These are phyloP conservation scores for Xylaria sp. DNA, from an alignment of 2,329 filamentous ascomycete species.

Conservation along the genomic window DNA sequence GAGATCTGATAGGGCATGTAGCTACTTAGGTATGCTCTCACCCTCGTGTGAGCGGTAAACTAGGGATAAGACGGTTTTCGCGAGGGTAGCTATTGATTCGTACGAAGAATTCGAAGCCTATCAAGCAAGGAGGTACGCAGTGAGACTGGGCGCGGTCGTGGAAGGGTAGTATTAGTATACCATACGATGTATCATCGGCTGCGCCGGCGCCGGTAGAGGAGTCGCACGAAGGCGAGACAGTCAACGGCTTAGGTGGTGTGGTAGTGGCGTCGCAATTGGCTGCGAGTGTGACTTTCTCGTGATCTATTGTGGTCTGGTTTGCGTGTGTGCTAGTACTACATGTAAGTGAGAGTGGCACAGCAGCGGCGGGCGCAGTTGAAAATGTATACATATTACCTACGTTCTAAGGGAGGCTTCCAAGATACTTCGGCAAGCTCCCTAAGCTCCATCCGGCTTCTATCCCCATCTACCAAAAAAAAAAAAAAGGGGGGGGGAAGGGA, in stretches of 20 bases:
- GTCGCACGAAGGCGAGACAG: conserved; percentile 1
- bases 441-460: too few species aligned
- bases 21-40: not conserved
- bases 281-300: not conserved
- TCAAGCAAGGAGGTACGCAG: too few species aligned
- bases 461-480: too few species aligned
- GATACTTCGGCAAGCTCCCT: too few species aligned
- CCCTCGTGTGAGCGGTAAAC: not conserved
- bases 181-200: conserved; percentile 5
- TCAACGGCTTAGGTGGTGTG: not conserved
- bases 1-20: not conserved
- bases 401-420: too few species aligned
- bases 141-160: not conserved
- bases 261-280: not conserved
- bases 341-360: not conserved
- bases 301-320: not conserved
- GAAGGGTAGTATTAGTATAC: not conserved
- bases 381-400: not conserved
- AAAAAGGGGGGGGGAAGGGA: too few species aligned
- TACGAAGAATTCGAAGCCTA: not conserved
- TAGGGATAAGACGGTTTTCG: not conserved
- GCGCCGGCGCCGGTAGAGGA: not conserved
- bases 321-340: not conserved
- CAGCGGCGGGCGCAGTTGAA: not conserved
- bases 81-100: not conserved